These are phyloP conservation scores for Teratosphaeria destructans DNA, from an alignment of 2,329 filamentous ascomycete genomes.

Conservation along the genomic window DNA sequence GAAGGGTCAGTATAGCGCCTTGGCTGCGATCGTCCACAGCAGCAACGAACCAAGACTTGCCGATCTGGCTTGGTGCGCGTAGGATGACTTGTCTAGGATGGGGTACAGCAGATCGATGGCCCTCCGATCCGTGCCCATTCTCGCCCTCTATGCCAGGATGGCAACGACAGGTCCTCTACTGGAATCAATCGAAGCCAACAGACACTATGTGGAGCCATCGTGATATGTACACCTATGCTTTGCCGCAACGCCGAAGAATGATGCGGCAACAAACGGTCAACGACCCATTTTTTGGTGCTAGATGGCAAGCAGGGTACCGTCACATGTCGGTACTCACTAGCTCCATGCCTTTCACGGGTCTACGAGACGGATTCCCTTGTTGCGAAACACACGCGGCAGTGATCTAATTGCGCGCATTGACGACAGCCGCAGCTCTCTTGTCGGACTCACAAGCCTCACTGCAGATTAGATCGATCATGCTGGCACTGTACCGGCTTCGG, in stretches of 20 bases:
- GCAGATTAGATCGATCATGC: not conserved
- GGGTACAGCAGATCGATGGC: not conserved
- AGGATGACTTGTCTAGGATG: not conserved
- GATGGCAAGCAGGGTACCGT: not conserved
- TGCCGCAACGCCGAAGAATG: not conserved
- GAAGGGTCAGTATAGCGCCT: constrained; percentile 51
- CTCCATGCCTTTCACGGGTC: not conserved
- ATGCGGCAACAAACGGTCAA: not conserved
- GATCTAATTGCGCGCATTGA: not conserved
- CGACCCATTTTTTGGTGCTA: not conserved
- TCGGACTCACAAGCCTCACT: not conserved
- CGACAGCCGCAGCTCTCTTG: not conserved
- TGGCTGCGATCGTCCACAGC: constrained; percentile 49
- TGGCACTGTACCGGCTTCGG: not conserved
- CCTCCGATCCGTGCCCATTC: no score
- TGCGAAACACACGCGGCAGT: not conserved
- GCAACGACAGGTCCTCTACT: not conserved
- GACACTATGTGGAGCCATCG: not conserved
- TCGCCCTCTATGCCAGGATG: not conserved
- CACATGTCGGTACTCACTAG: not conserved
- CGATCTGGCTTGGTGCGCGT: not conserved
- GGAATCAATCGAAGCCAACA: not conserved
- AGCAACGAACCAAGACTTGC: not conserved
- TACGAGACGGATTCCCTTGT: not conserved
- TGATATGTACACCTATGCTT: not conserved